Percentiles rank a stretch among this genome's conserved stretches.
These are phyloP conservation scores for Evernia prunastri DNA, from an alignment of 495 filamentous ascomycete genomes.

Conservation along the genomic window DNA sequence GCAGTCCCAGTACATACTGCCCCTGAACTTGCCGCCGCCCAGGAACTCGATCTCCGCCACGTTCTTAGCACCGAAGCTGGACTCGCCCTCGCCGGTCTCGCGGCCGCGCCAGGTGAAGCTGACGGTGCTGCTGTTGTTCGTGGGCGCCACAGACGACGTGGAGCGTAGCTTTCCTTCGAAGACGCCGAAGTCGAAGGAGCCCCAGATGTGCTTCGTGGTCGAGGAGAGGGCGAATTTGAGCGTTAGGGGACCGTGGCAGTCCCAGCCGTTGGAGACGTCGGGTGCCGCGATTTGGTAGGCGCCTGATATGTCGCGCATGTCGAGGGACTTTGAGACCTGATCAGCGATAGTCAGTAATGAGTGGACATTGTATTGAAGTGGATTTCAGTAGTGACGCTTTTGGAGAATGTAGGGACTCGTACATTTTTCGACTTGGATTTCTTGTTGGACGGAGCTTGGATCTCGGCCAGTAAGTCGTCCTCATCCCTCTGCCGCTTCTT, in stretches of 20 bases:
- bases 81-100: neutral
- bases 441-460: neutral
- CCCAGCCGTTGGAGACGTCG: neutral
- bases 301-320: neutral
- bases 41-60: neutral
- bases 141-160: neutral
- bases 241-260: neutral
- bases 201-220: neutral
- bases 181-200: neutral
- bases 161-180: neutral
- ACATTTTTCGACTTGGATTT: neutral
- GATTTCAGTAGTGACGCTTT: neutral
- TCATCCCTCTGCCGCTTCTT: conserved; percentile 2
- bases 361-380: neutral
- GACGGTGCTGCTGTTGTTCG: neutral
- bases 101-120: neutral
- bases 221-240: neutral
- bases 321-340: neutral
- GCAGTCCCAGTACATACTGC: neutral
- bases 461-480: neutral
- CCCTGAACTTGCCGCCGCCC: neutral
- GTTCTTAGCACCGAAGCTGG: neutral
- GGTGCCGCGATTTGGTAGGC: neutral
- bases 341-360: neutral
- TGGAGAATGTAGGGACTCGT: neutral